Conservation (phyloP, 148 eudicot genomes). For the Oxyria digyna region DNA sequence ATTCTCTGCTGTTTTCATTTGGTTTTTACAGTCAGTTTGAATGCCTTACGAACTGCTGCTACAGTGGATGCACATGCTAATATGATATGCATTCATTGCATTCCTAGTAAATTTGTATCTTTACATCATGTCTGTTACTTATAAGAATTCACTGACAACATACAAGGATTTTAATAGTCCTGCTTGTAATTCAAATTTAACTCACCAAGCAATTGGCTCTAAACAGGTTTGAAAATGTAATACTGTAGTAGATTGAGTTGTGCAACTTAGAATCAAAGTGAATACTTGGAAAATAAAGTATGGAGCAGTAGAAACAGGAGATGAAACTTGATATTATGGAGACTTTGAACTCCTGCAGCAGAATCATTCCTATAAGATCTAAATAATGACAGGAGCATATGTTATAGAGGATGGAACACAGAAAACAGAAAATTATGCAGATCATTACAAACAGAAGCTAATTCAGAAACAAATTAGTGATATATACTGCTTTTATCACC, state of each 20-base stretch:
- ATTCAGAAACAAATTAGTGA: too few species aligned
- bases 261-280: too few species aligned
- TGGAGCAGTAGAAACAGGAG: neutral
- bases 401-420: neutral
- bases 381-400: neutral
- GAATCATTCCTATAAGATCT: neutral
- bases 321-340: neutral
- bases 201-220: too few species aligned
- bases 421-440: neutral
- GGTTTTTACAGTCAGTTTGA: neutral
- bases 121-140: too few species aligned
- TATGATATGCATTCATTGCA: neutral
- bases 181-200: too few species aligned
- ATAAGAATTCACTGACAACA: too few species aligned
- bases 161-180: too few species aligned
- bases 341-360: neutral
- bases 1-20: slow-evolving; percentile 3
- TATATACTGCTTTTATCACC: too few species aligned
- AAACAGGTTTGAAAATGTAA: too few species aligned
- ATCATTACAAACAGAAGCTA: neutral
- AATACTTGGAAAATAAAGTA: neutral
- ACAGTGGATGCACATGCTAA: neutral
- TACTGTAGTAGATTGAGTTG: too few species aligned
- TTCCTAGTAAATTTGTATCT: neutral
- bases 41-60: neutral